These are phyloP conservation scores for Plasmodium malariae DNA, from an alignment of 169 alveolate genomes.

Conservation along the genomic window DNA sequence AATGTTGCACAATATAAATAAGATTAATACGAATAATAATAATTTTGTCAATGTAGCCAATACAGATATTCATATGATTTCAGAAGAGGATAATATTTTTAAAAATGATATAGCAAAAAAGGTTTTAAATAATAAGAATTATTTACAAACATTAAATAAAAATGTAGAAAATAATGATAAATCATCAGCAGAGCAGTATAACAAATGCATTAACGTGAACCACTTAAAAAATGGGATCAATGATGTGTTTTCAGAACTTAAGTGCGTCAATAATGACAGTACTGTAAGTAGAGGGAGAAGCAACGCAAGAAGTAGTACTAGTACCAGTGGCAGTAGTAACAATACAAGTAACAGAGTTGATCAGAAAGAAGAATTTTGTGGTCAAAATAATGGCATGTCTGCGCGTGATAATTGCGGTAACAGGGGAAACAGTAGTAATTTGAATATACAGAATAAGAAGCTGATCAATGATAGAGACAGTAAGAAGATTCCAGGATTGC, in stretches of 20 bases:
- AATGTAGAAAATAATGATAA: neutral
- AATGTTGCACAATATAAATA: neutral
- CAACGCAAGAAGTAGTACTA: too few species aligned
- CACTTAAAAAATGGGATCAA: neutral
- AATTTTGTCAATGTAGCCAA: neutral
- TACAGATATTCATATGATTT: neutral
- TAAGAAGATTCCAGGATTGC: neutral
- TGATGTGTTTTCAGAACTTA: too few species aligned
- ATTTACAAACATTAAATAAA: constrained; percentile 5
- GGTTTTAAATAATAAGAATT: constrained; percentile 12
- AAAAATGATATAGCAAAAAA: constrained; percentile 18
- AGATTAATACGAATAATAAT: neutral
- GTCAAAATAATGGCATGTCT: too few species aligned
- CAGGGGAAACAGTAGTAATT: too few species aligned
- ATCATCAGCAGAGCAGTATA: neutral
- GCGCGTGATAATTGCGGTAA: too few species aligned
- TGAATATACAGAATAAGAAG: too few species aligned
- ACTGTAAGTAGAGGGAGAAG: too few species aligned
- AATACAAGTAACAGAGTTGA: too few species aligned
- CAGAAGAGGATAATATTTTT: neutral
- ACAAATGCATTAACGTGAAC: neutral
- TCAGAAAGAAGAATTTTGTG: too few species aligned
- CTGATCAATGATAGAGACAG: too few species aligned
- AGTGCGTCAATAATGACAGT: too few species aligned
- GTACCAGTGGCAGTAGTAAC: too few species aligned